These are phyloP conservation scores for Polygonum maritimum DNA, from an alignment of 148 eudicot species.

Conservation along the genomic window DNA sequence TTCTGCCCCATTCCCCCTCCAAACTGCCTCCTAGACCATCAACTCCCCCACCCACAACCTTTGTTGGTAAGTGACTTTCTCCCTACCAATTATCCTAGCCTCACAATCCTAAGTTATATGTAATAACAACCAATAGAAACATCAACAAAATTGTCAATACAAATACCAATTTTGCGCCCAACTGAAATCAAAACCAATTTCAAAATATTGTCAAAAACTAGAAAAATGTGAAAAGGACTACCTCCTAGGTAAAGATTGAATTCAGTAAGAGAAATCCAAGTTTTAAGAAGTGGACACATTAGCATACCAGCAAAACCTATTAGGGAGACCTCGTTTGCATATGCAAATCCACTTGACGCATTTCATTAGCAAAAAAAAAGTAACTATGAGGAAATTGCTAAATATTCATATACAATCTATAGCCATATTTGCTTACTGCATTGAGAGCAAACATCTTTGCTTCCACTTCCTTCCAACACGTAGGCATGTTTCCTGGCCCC, in stretches of 20 bases:
- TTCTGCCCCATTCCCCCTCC: neutral
- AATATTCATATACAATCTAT: neutral
- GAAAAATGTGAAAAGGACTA: neutral
- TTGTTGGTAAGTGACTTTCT: neutral
- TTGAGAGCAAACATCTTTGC: conserved; percentile 77
- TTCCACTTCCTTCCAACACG: conserved; percentile 91
- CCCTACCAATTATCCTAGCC: neutral
- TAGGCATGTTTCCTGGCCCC: conserved; percentile 41
- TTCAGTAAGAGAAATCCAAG: neutral
- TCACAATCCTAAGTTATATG: neutral
- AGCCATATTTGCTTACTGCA: conserved; percentile 49
- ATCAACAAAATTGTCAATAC: neutral
- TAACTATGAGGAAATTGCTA: neutral
- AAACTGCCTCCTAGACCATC: neutral
- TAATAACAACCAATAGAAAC: neutral
- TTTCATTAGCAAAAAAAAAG: neutral
- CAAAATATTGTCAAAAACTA: neutral
- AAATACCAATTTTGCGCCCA: neutral
- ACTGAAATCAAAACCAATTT: neutral
- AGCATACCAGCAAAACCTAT: neutral
- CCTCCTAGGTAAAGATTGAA: neutral
- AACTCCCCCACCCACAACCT: neutral
- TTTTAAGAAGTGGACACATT: neutral
- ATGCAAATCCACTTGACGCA: neutral
- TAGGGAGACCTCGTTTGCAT: neutral